Evolutionary conservation across 75 land plant genomes (phyloP), one percentile per base, ranked within the genome.

Genomic region (Picea glauca): DNA sequence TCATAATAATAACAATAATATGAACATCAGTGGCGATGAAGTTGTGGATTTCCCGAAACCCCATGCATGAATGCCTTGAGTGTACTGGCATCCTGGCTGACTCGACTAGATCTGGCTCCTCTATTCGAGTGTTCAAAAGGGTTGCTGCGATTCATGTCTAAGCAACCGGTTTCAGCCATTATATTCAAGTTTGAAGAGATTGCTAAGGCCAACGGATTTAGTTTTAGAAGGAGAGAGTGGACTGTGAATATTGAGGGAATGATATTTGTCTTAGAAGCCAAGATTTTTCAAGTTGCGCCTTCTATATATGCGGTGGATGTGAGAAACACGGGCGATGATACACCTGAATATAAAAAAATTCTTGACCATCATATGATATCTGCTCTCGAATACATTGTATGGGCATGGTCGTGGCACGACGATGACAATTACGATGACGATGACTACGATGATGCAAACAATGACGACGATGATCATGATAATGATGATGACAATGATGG

Each of bases 261-360:
- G 40, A 76, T 14, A 50, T 43, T 77, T 21, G 81, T 77, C 3
- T 13, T 77, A 3, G 26, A 77, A 73, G 80, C 89, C 50, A 86
- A 84, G 85, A 81, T 87, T 6, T 77, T 82, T 58, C 77, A 86
- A 57, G 80, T 80, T 0, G 66, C 87, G 21, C 82, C 84, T 58
- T 57, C 74, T 50, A 60, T 86, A 54, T 63, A 65, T 58, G 35
- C 83, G 82, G 84, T 86, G 59, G 84, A 86, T 62, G 23, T 86
- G 57, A 74, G 74, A 56, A 86, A 83, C 56, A 76, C 84, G 0
- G 21, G 56, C 46, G 87, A 82, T 13, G 87, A 86, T 68, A 80
- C 81, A 0, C 20, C 78, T 72, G 87, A 86, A 60, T 86, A 76
- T 62, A 78, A 76, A 58, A 67, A 76, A 58, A 21, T 79, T 13